phyloP scores from a whole-genome alignment of 768 basidiomycete species.

The Exsudoporus frostii region DNA sequence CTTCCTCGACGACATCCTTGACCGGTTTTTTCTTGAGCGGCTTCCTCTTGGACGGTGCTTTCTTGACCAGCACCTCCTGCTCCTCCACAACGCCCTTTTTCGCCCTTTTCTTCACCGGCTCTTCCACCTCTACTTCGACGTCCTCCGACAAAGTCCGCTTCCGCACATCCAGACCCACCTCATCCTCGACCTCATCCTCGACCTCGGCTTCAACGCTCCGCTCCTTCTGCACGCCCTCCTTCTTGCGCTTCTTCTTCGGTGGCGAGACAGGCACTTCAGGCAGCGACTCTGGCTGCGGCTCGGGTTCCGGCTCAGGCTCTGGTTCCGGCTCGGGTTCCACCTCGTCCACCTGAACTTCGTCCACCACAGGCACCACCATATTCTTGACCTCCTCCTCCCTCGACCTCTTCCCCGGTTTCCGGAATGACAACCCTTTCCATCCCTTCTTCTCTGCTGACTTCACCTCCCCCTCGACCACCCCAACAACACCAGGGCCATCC shows the following conservation, averaged over 20 bases:
- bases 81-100: slow-evolving; percentile 36
- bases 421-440: slow-evolving; percentile 45
- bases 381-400: slow-evolving; percentile 33
- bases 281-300: slow-evolving; percentile 32
- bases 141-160: slow-evolving; percentile 48
- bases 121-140: slow-evolving; percentile 34
- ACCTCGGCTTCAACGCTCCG: slow-evolving; percentile 47
- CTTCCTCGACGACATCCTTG: slow-evolving; percentile 45
- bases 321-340: slow-evolving; percentile 31
- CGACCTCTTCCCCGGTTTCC: slow-evolving; percentile 40
- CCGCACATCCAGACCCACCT: slow-evolving; percentile 31
- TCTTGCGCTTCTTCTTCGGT: slow-evolving; percentile 59
- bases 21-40: slow-evolving; percentile 28
- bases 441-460: slow-evolving; percentile 45
- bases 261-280: slow-evolving; percentile 37
- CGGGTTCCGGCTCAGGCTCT: slow-evolving; percentile 26
- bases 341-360: slow-evolving; percentile 26
- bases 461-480: slow-evolving; percentile 39
- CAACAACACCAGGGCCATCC: slow-evolving; percentile 15
- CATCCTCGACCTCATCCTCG: slow-evolving; percentile 63
- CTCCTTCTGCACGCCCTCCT: slow-evolving; percentile 37
- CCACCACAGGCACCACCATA: slow-evolving; percentile 13
- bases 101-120: slow-evolving; percentile 23
- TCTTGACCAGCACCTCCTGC: slow-evolving; percentile 36
- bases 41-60: slow-evolving; percentile 34